phyloP scores from a whole-genome alignment of 108 stramenopile genomes.

The Epipyxis sp. region DNA sequence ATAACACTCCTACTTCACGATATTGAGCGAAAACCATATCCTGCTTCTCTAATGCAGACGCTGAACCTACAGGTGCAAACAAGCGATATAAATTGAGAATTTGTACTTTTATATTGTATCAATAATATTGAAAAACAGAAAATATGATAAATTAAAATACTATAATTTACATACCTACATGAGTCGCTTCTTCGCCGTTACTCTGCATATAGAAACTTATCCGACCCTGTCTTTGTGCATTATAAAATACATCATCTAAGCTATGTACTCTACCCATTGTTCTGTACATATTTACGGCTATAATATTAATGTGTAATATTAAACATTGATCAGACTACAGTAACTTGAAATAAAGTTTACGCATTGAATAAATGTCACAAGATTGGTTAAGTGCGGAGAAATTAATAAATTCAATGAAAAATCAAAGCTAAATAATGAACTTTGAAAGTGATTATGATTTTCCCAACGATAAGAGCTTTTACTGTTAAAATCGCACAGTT shows the following conservation, averaged over 20 bases:
- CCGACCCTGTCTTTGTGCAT: constrained; percentile 94
- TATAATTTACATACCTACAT: constrained; percentile 64
- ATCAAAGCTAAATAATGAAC: too few relatives aligned
- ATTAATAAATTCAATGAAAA: too few relatives aligned
- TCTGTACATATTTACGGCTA: constrained; percentile 56
- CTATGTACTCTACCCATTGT: constrained; percentile 82
- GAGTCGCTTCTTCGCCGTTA: constrained; percentile 83
- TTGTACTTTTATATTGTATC: neutral
- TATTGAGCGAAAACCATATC: constrained; percentile 92
- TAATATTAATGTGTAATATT: too few relatives aligned
- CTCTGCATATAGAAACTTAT: constrained; percentile 84
- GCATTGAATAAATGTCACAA: too few relatives aligned
- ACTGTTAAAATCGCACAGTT: too few relatives aligned
- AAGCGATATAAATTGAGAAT: neutral
- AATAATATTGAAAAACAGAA: neutral
- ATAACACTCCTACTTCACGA: constrained; percentile 85
- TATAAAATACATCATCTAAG: constrained; percentile 90
- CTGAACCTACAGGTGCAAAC: constrained; percentile 33
- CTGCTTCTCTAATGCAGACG: constrained; percentile 68
- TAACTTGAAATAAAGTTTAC: too few relatives aligned
- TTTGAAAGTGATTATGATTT: too few relatives aligned
- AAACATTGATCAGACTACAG: too few relatives aligned
- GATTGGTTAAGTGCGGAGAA: too few relatives aligned
- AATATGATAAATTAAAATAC: too few relatives aligned
- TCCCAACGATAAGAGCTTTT: too few relatives aligned